Base-by-base conservation (phyloP, 1,284 basidiomycete genomes). In the Melampsora americana region DNA sequence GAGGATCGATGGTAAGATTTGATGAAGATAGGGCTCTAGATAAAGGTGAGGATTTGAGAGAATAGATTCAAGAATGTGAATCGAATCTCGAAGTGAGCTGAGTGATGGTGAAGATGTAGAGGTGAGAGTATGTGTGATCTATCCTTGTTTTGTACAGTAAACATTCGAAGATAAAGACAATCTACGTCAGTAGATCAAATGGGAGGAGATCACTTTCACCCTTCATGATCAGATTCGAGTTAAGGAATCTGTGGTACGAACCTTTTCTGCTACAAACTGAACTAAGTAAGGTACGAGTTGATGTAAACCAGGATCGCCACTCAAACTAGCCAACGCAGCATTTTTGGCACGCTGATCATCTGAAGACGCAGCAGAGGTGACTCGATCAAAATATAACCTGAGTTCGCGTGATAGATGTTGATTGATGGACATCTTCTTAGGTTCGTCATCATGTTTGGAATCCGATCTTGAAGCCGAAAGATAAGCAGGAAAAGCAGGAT, bases 281-380 rank as follows among this genome's bases (percentile, higher is more conserved):
- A 97, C 92, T 39, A 99, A 86, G 82, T 99, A 99, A 0, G 95
- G 93, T 23, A 99, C 85, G n/a, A 99, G 86, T 9, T 93, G 92
- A 78, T 95, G 92, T 70, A 99, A 83, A 20, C 95, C 95, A 2
- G 95, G 92, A 80, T 99, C 95, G 78, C 88, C 88, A 72, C 92
- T 86, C 78, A 99, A 84, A 81, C 92, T 95, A 4, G 92, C 92
- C 60, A 99, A 86, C 3, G 95, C 95, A 1, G 95, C 95, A 0
- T 89, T 88, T 2, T 79, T 79, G 78, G 90, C 87, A 14, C 86
- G 77, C 1, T 81, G 80, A 0, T 86, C 84, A 28, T 87, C 87
- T 0, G 92, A 90, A 7, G 94, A 85, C 12, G 95, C 86, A 1
- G 93, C 91, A 0, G 90, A 87, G 0, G 93, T 97, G 68, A 99